Percentiles rank a stretch among this genome's conserved stretches.
phyloP scores from a whole-genome alignment of 1,284 basidiomycete species.

The Puccinia horiana region DNA sequence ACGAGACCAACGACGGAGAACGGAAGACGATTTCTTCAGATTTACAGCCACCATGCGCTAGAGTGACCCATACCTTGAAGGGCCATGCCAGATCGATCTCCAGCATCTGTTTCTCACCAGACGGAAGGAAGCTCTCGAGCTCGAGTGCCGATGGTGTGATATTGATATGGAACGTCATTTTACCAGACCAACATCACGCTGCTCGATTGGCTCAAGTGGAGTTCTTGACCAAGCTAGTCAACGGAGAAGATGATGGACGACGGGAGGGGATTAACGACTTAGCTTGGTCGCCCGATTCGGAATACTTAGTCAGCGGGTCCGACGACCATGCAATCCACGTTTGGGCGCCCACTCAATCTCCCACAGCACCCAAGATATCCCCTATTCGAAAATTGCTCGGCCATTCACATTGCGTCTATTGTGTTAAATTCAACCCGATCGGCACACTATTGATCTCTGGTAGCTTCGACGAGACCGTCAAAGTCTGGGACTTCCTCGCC shows the following conservation, averaged over 20 bases:
- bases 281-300: conserved; percentile 78
- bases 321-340: conserved; percentile 83
- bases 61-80: conserved; percentile 55
- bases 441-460: conserved; percentile 87
- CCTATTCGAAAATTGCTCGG: conserved; percentile 66
- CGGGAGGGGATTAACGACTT: conserved; percentile 76
- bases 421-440: conserved; percentile 83
- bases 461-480: conserved; percentile 89
- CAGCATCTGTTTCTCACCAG: conserved; percentile 61
- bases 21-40: background rate
- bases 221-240: background rate
- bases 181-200: background rate
- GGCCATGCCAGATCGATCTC: conserved; percentile 61
- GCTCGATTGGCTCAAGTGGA: background rate
- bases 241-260: background rate
- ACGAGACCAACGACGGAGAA: background rate
- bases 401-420: conserved; percentile 92
- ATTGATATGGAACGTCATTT: conserved; percentile 51
- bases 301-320: conserved; percentile 81
- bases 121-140: conserved; percentile 60
- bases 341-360: conserved; percentile 72
- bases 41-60: background rate
- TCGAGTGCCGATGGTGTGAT: conserved; percentile 60
- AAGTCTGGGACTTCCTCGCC: conserved; percentile 89
- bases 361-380: conserved; percentile 53